phyloP scores from a whole-genome alignment of 805 yeast genomes.

The Schwanniomyces sp. region DNA sequence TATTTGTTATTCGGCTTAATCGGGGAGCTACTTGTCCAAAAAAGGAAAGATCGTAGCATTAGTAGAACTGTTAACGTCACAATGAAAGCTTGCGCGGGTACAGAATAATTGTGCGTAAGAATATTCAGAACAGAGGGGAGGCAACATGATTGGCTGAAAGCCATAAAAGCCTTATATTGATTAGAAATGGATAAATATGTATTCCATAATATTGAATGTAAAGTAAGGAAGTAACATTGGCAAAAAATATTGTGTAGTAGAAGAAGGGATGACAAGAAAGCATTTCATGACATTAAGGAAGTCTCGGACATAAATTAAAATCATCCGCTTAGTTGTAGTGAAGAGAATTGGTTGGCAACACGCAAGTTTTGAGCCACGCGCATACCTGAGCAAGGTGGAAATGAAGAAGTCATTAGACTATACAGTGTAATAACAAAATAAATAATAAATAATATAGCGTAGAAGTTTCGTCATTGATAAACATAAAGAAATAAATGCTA shows the following conservation, averaged over 20 bases:
- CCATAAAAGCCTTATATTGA: neutral
- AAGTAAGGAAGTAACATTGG: neutral
- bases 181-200: neutral
- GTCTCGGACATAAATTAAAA: neutral
- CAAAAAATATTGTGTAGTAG: neutral
- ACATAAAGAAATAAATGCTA: no score
- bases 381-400: no score
- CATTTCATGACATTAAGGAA: neutral
- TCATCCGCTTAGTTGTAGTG: neutral
- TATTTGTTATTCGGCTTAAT: constrained; percentile 15
- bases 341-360: neutral
- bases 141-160: neutral
- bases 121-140: neutral
- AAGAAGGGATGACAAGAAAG: neutral
- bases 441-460: no score
- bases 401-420: no score
- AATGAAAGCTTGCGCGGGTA: neutral
- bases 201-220: neutral
- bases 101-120: neutral
- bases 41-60: neutral
- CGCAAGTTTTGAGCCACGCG: neutral
- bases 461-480: no score
- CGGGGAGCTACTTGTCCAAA: constrained; percentile 8
- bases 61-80: neutral
- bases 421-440: no score